Percentiles rank a stretch among this genome's conserved stretches.
Conservation (phyloP, 306 rosid species). For the Delonix regia region DNA sequence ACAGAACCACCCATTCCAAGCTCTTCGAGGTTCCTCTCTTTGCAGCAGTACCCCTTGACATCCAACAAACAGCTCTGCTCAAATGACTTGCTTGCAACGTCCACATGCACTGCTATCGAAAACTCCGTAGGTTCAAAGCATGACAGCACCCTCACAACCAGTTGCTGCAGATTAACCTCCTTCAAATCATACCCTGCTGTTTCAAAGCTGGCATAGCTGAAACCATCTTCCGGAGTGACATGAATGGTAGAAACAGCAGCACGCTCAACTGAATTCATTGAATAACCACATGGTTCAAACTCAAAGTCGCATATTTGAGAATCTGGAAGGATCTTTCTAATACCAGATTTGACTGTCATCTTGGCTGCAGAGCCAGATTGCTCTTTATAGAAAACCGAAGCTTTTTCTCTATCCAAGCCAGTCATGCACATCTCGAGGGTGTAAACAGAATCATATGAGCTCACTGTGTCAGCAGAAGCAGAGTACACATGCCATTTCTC, state of each 20-base stretch:
- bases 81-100: slow-evolving; percentile 45
- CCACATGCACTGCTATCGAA: slow-evolving; percentile 61
- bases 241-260: slow-evolving; percentile 71
- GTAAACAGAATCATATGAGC: slow-evolving; percentile 37
- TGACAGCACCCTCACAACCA: slow-evolving; percentile 54
- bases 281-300: slow-evolving; percentile 74
- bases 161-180: slow-evolving; percentile 30
- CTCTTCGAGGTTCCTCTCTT: slow-evolving; percentile 60
- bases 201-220: slow-evolving; percentile 75
- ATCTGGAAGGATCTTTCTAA: slow-evolving; percentile 64
- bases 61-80: slow-evolving; percentile 44
- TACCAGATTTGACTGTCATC: slow-evolving; percentile 66
- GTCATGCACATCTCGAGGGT: slow-evolving; percentile 80
- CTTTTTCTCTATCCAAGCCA: slow-evolving; percentile 56
- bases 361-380: slow-evolving; percentile 49
- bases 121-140: slow-evolving; percentile 66
- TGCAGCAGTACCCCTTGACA: slow-evolving; percentile 60
- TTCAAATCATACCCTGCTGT: slow-evolving; percentile 64
- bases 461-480: slow-evolving; percentile 49
- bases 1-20: slow-evolving; percentile 66
- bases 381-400: slow-evolving; percentile 56
- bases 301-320: slow-evolving; percentile 70
- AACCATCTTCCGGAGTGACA: slow-evolving; percentile 61
- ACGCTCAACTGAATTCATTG: slow-evolving; percentile 69
- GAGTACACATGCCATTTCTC: slow-evolving; percentile 75